Percentiles rank a stretch among this genome's conserved stretches.
Evolutionary conservation across 1,284 basidiomycete species (phyloP).

Genomic region (Puccinia novopanici): DNA sequence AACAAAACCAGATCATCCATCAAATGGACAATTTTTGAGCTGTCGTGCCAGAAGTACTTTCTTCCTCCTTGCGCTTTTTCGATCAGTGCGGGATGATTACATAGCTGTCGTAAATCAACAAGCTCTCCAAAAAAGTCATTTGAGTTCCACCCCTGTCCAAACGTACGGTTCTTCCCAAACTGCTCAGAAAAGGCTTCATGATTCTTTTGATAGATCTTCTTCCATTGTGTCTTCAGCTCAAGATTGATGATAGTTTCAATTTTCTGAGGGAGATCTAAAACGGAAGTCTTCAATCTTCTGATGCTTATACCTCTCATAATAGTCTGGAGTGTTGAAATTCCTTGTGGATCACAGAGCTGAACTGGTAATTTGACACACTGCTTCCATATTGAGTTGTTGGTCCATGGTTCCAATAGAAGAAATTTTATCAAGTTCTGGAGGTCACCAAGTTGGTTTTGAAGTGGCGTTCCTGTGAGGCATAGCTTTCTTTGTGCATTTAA

Average conservation of each 20-base stretch:
- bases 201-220: background rate
- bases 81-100: background rate
- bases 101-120: background rate
- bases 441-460: conserved; percentile 98
- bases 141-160: background rate
- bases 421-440: conserved; percentile 96
- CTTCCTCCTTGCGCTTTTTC: background rate
- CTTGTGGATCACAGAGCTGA: conserved; percentile 85
- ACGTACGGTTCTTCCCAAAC: background rate
- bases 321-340: conserved; percentile 72
- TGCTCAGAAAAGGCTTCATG: background rate
- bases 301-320: background rate
- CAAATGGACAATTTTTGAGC: conserved; percentile 4
- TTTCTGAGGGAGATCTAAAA: background rate
- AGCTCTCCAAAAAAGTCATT: background rate
- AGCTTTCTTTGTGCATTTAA: conserved; percentile 87
- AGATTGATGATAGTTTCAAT: background rate
- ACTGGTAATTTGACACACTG: conserved; percentile 87
- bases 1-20: background rate
- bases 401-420: conserved; percentile 83
- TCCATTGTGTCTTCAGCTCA: background rate
- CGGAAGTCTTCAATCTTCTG: background rate
- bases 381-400: conserved; percentile 63
- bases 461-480: conserved; percentile 93
- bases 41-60: background rate